Evolutionary conservation across 805 yeast species (phyloP), one percentile per base, ranked within the genome.

Genomic region (Saturnispora galanensis): DNA sequence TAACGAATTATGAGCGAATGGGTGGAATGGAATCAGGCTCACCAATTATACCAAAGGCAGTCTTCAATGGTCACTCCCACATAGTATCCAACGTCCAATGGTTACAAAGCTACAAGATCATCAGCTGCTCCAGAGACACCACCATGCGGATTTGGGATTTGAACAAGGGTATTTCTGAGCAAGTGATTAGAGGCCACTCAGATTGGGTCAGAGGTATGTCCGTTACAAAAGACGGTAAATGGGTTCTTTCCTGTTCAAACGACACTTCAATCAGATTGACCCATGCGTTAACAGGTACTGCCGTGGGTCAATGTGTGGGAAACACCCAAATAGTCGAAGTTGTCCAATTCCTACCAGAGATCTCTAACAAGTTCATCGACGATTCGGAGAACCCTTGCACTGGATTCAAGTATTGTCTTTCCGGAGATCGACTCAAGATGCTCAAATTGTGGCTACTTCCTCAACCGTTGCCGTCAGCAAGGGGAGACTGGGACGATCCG

Each of bases 51-150:
- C 58, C 81, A 38, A 57, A 76, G 1, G 69, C 86, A 32, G 77
- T 87, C 1, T 62, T 89, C 17, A 64, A 79, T 0, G 96, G 96
- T 10, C 97, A 89, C 63, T 94, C 87, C 48, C 96, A 89, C 58
- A 76, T 93, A 1, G 78, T 89, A 0, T 84, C 95, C 0, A 65
- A 76, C 0, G 66, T 85, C 7, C 64, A 66, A 11, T 80, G 83
- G 56, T 70, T 77, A 15, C 61, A 56, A 3, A 56, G 66, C 4
- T 64, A 71, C 31, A 67, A 67, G 12, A 56, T 81, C 13, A 74
- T 79, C 44, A 74, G 82, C 10, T 77, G 78, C 29, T 79, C 87
- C 1, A 65, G 89, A 46, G 90, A 83, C 55, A 68, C 66, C 7
- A 57, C 79, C 1, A 70, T 81, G 6, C 78, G 72, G 52, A 54